Conservation (phyloP, 2,329 filamentous ascomycete genomes). For the Canariomyces notabilis region DNA sequence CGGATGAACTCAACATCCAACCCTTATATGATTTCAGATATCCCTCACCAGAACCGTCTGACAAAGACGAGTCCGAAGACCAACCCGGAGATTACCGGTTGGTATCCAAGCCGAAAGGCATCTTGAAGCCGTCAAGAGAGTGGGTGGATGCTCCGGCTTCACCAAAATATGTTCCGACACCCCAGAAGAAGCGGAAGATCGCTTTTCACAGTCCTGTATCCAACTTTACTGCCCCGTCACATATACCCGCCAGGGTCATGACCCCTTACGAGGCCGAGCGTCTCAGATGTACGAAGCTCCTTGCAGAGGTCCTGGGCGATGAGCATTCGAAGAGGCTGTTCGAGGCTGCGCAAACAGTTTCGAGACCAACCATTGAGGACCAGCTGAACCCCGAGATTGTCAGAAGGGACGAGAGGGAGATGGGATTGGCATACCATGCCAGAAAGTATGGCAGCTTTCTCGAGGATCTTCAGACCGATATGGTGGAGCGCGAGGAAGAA, state of each 20-base stretch:
- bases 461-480: conserved; percentile 11
- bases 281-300: conserved; percentile 8
- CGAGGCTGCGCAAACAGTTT: conserved; percentile 8
- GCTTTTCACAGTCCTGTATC: conserved; percentile 21
- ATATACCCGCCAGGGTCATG: conserved; percentile 20
- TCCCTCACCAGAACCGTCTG: conserved; percentile 16
- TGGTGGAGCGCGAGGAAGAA: conserved; percentile 11
- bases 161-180: conserved; percentile 20
- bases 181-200: conserved; percentile 19
- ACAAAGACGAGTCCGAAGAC: conserved; percentile 1
- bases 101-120: conserved; percentile 19
- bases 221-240: conserved; percentile 15
- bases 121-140: conserved; percentile 21
- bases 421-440: conserved; percentile 17
- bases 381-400: conserved; percentile 8
- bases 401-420: conserved; percentile 16
- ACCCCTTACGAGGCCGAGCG: conserved; percentile 11
- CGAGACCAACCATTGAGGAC: background rate
- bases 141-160: conserved; percentile 12
- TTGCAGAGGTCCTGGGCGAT: conserved; percentile 15
- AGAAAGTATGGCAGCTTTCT: conserved; percentile 19
- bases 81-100: conserved; percentile 11
- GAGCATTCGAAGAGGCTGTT: conserved; percentile 11
- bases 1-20: conserved; percentile 20
- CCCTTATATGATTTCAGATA: conserved; percentile 18